Conservation (phyloP, 208 protist genomes). For the Phytomonas sp. region DNA sequence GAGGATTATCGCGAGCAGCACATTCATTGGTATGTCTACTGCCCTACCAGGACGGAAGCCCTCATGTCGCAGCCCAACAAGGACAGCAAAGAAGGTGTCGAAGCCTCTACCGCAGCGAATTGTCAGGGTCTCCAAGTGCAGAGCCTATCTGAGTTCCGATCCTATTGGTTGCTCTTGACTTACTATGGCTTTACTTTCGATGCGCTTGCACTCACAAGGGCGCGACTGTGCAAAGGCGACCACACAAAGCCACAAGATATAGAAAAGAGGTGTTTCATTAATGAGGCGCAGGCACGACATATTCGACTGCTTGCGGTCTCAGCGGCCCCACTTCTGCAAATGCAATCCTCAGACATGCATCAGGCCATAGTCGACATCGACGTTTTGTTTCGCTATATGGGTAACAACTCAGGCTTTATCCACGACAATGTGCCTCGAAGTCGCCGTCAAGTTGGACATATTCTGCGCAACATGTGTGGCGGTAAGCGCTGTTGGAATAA, state of each 20-base stretch:
- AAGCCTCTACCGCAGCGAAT: constrained; percentile 13
- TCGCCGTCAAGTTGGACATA: constrained; percentile 12
- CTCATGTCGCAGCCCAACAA: constrained; percentile 9
- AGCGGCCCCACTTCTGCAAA: constrained; percentile 56
- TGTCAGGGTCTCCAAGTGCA: constrained; percentile 22
- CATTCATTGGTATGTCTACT: constrained; percentile 45
- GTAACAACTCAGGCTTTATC: constrained; percentile 14
- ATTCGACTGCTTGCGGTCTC: constrained; percentile 54
- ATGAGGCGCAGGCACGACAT: constrained; percentile 26
- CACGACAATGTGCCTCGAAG: constrained; percentile 13
- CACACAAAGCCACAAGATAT: constrained; percentile 2
- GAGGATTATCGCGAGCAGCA: constrained; percentile 44
- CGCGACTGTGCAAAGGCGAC: background rate
- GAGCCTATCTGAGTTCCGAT: constrained; percentile 42
- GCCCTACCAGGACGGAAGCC: constrained; percentile 19
- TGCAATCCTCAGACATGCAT: constrained; percentile 75
- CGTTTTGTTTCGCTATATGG: constrained; percentile 42
- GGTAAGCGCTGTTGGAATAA: constrained; percentile 23
- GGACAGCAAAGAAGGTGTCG: constrained; percentile 8
- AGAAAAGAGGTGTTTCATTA: constrained; percentile 15
- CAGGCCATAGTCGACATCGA: constrained; percentile 61
- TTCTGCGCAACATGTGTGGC: constrained; percentile 17
- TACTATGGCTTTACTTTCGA: constrained; percentile 70
- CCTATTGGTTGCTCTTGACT: constrained; percentile 70
- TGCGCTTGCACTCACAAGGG: constrained; percentile 18